phyloP scores from a whole-genome alignment of 371 early-diverging fungal genomes.

The Mucor mucedo region DNA sequence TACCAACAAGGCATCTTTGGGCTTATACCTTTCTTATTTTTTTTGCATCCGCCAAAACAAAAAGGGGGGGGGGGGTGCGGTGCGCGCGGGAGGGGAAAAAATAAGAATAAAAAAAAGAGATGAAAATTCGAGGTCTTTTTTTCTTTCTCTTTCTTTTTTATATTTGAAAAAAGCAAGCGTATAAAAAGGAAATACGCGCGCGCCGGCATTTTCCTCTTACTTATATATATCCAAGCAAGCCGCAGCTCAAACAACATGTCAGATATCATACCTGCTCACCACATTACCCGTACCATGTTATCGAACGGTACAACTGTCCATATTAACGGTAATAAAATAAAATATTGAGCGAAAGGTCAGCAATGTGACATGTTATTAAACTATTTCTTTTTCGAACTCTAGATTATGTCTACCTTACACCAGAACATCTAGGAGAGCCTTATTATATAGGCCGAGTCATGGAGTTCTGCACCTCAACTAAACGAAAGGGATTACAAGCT shows the following conservation, averaged over 20 bases:
- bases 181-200: conserved; percentile 1
- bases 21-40: neutral
- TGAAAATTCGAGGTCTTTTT: neutral
- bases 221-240: conserved; percentile 1
- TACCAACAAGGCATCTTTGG: too few species aligned
- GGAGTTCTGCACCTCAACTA: conserved; percentile 69
- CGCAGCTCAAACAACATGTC: conserved; percentile 4
- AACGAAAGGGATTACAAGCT: conserved; percentile 58
- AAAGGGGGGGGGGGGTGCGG: too few species aligned
- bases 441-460: conserved; percentile 85
- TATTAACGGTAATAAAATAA: conserved; percentile 36
- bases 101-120: too few species aligned
- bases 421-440: conserved; percentile 77
- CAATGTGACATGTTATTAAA: neutral
- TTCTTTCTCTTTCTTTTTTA: conserved; percentile 5
- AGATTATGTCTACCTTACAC: conserved; percentile 71
- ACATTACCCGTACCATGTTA: conserved; percentile 27
- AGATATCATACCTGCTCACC: conserved; percentile 28
- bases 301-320: conserved; percentile 33
- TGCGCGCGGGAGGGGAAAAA: too few species aligned
- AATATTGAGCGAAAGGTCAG: neutral
- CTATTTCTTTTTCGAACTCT: conserved; percentile 46
- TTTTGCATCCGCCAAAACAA: neutral
- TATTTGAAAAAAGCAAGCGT: neutral
- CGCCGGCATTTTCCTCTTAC: neutral